A percentile compares a stretch with the other conserved stretches of the same genome.
Conservation (phyloP, 2,329 filamentous ascomycete genomes). For the Sporothrix globosa region DNA sequence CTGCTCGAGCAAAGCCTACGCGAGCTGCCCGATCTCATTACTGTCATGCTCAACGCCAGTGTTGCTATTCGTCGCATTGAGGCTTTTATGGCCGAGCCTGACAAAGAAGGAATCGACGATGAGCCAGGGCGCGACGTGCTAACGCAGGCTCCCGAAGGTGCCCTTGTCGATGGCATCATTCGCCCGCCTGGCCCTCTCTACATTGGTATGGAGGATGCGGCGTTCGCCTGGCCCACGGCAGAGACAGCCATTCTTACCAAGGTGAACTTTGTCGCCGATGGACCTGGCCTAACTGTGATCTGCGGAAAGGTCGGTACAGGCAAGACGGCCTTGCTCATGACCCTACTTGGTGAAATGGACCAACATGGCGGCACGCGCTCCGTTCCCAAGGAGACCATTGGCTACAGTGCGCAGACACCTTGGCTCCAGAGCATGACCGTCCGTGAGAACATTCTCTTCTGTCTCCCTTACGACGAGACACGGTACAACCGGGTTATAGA, state of each 20-base stretch:
- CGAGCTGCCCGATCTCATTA: constrained; percentile 75
- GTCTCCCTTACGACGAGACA: constrained; percentile 55
- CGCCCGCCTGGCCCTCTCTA: constrained; percentile 41
- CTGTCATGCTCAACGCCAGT: constrained; percentile 76
- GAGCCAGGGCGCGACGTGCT: constrained; percentile 40
- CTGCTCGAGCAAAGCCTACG: constrained; percentile 74
- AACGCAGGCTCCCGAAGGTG: constrained; percentile 22
- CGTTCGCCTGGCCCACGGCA: constrained; percentile 79
- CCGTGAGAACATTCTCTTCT: constrained; percentile 66
- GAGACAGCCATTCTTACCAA: constrained; percentile 55
- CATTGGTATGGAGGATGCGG: constrained; percentile 64
- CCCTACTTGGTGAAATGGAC: constrained; percentile 67
- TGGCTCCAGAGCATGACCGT: constrained; percentile 70
- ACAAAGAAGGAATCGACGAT: constrained; percentile 62
- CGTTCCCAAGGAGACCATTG: constrained; percentile 55
- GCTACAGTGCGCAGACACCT: constrained; percentile 63
- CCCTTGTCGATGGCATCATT: constrained; percentile 26
- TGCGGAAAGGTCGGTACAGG: constrained; percentile 64
- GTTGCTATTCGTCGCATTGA: constrained; percentile 82
- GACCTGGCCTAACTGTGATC: constrained; percentile 57
- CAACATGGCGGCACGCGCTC: constrained; percentile 57
- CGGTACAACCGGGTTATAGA: constrained; percentile 64
- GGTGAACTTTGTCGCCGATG: constrained; percentile 51
- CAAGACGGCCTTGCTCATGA: constrained; percentile 63
- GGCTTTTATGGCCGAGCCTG: constrained; percentile 81